Evolutionary conservation across 2,329 filamentous ascomycete genomes (phyloP), one percentile per base, ranked within the genome.

Genomic region (Lecanicillium sp.): DNA sequence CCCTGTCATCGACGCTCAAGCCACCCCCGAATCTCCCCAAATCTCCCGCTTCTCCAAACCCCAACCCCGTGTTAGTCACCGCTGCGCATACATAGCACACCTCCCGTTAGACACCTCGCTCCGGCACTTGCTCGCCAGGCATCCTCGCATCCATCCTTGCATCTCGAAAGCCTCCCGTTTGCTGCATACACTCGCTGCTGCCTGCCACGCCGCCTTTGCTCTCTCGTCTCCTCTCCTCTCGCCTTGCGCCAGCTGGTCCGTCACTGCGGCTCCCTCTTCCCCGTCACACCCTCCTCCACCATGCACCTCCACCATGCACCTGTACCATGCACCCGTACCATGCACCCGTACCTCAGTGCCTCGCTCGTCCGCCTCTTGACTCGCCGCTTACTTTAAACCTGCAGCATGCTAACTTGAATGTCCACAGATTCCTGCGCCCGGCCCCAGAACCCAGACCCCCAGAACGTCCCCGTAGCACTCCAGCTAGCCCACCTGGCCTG

Each of bases 111-210:
- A 35, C 7, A 12, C 7, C 26, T 7, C 7, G 24, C 20, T 11
- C 27, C 35, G 44, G 35, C 36, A 46, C 26, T 44, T 29, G 35
- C 26, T 9, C 9, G 20, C 44, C 36, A 23, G 24, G 35, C 44
- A 46, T 33, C 35, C 44, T 27, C 39, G 44, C 36, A 46, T 46
- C 44, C 44, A 46, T 33, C 35, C 44, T 27, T 46, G 44, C 36
- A 46, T 46, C 44, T 39, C 27, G 36, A 46, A 26, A 39, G 27
- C 11, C 24, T 26, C 8, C 20, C 26, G 19, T 12, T 12, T 29
- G 7, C 26, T 29, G 26, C 26, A n/a, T 29, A 24, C 14, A 32
- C 14, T 39, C 36, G 27, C 20, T 44, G 30, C 23, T 39, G 44
- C 44, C 33, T 45, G 29, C 23, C 43, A 29, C 43, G 20, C 21